Base-by-base conservation (phyloP, 768 basidiomycete species). In the Hirschioporus abietinus region DNA sequence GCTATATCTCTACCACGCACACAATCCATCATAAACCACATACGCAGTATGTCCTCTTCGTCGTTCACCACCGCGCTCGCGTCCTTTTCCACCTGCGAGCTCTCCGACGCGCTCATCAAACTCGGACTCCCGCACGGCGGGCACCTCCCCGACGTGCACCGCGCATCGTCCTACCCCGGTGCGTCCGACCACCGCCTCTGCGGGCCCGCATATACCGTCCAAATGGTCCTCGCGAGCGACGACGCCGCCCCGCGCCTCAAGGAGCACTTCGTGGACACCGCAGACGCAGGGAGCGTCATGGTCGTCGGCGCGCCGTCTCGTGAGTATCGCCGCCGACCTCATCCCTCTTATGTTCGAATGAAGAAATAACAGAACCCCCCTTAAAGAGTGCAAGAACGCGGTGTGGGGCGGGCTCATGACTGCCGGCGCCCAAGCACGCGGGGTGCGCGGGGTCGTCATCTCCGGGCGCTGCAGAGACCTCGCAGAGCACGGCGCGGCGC, bases 331-430 rank as follows among this genome's bases (percentile, higher is more conserved):
- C 62, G 58, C 0, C 72, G 20, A 36, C 10, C 7, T 27, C 1
- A 70, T 74, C 57, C 65, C 64, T 63, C 63, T 61, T 12, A 42
- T 26, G 35, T 63, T 25, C 25, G 34, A 15, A 66, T 42, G 64
- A 23, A 58, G 42, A 27, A 36, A 25, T 57, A 26, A 24, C 63
- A 65, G 34, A 26, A 58, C 63, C 1, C 65, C 27, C 23, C 58
- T 18, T 36, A 60, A 74, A 89, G 92, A 87, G 65, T 79, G 82
- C 27, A 90, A 89, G 76, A 90, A 88, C 71, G 93, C 93, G 4
- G 91, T 94, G 7, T 96, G 95, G 95, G 94, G 95, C 25, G 94
- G 95, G 23, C 85, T 93, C 63, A 93, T 95, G 93, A 88, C 92
- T 12, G 91, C 92, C 0, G 92, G 92, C 24, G 94, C 94, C 0